These are phyloP conservation scores for Hippophae rhamnoides DNA, from an alignment of 306 rosid genomes.

Conservation along the genomic window DNA sequence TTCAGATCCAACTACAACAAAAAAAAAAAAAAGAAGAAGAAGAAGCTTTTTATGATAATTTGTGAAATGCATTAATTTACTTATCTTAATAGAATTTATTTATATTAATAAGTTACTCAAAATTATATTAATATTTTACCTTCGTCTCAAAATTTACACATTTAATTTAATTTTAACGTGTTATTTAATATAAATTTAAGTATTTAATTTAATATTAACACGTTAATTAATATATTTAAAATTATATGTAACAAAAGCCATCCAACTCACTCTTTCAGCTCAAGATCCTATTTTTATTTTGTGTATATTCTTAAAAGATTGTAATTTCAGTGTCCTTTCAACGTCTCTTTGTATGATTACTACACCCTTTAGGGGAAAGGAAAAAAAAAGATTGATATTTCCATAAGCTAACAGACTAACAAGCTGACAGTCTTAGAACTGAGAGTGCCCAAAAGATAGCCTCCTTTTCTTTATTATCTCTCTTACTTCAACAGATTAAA, in stretches of 20 bases:
- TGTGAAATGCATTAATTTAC: too few relatives aligned
- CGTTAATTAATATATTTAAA: too few relatives aligned
- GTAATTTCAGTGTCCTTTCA: conserved; percentile 54
- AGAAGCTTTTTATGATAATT: too few relatives aligned
- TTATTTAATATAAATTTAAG: too few relatives aligned
- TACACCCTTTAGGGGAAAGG: conserved; percentile 13
- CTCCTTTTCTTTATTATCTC: conserved; percentile 29
- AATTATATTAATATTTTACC: too few relatives aligned
- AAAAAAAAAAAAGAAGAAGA: background rate
- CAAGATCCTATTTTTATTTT: conserved; percentile 9
- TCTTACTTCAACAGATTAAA: conserved; percentile 33
- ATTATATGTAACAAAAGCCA: background rate
- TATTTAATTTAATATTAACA: too few relatives aligned
- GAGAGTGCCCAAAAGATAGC: conserved; percentile 72
- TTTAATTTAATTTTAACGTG: too few relatives aligned
- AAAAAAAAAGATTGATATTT: conserved; percentile 37
- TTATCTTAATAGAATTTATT: too few relatives aligned
- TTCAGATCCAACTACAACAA: background rate
- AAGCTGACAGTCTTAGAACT: conserved; percentile 73
- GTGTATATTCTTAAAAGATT: conserved; percentile 19
- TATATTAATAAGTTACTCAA: too few relatives aligned
- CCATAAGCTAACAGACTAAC: conserved; percentile 27
- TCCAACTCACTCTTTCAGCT: conserved; percentile 9
- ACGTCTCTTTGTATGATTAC: conserved; percentile 43
- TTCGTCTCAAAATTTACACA: too few relatives aligned